Percentiles rank a stretch among this genome's conserved stretches.
These are phyloP conservation scores for Lyophyllum decastes DNA, from an alignment of 768 basidiomycete genomes.

Conservation along the genomic window DNA sequence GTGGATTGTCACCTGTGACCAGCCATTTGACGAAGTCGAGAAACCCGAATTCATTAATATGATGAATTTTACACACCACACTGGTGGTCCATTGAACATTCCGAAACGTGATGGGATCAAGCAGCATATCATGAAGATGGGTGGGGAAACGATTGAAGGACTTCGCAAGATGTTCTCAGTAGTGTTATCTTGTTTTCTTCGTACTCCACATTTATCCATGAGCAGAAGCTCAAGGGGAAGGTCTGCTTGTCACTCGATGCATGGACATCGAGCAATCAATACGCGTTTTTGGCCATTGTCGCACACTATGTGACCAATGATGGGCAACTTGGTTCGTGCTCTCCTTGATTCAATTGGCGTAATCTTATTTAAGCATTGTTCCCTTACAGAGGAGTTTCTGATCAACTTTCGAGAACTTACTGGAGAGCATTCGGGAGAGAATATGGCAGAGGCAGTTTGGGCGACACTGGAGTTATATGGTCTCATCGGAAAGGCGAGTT, in stretches of 20 bases:
- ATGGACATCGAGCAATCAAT: slow-evolving; percentile 26
- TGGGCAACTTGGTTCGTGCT: slow-evolving; percentile 19
- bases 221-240: slow-evolving; percentile 15
- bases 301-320: slow-evolving; percentile 23
- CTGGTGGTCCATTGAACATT: neutral
- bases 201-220: no score
- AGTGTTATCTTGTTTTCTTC: no score
- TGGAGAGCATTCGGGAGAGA: slow-evolving; percentile 34
- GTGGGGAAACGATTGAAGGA: neutral
- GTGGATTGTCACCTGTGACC: slow-evolving; percentile 11
- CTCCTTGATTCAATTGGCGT: no score
- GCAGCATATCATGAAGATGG: neutral
- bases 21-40: slow-evolving; percentile 22
- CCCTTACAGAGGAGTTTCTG: slow-evolving; percentile 29
- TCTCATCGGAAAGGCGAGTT: slow-evolving; percentile 18
- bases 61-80: slow-evolving; percentile 15
- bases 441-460: slow-evolving; percentile 36
- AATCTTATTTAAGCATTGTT: neutral
- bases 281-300: slow-evolving; percentile 26
- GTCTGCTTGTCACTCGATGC: slow-evolving; percentile 22
- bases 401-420: slow-evolving; percentile 37
- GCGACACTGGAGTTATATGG: slow-evolving; percentile 26
- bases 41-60: slow-evolving; percentile 17
- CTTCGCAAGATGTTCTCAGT: neutral
- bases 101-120: neutral